These are phyloP conservation scores for Cephalotrichum gorgonifer DNA, from an alignment of 2,329 filamentous ascomycete genomes.

Conservation along the genomic window DNA sequence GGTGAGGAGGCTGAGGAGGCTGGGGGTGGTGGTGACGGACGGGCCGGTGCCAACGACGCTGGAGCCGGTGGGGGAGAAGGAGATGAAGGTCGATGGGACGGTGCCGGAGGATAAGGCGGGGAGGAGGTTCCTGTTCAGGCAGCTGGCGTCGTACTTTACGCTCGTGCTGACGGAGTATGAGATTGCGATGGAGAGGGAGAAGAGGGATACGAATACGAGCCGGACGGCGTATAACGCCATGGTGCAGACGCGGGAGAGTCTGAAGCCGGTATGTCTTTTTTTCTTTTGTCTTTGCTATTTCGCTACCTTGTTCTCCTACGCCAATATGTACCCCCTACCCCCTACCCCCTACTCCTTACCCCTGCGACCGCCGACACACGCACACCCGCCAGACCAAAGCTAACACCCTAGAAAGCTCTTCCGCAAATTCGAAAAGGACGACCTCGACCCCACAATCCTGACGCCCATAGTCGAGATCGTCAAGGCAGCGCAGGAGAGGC, in stretches of 20 bases:
- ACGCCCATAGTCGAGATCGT: slow-evolving; percentile 86
- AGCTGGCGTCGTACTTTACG: slow-evolving; percentile 90
- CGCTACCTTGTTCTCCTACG: too few relatives aligned
- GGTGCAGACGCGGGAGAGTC: slow-evolving; percentile 76
- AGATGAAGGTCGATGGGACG: slow-evolving; percentile 70
- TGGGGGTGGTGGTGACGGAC: slow-evolving; percentile 51
- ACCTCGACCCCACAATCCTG: slow-evolving; percentile 69
- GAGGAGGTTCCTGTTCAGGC: slow-evolving; percentile 66
- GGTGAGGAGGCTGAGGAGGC: slow-evolving; percentile 59
- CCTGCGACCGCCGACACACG: too few relatives aligned
- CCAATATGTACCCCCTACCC: too few relatives aligned
- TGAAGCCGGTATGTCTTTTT: slow-evolving; percentile 54
- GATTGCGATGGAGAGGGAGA: slow-evolving; percentile 58
- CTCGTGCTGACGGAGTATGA: slow-evolving; percentile 92
- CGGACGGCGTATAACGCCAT: slow-evolving; percentile 76
- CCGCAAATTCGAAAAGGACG: slow-evolving; percentile 73
- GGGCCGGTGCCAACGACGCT: slow-evolving; percentile 84
- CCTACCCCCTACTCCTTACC: not conserved
- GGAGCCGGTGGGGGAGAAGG: slow-evolving; percentile 66
- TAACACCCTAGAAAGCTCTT: slow-evolving; percentile 50
- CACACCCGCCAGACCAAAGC: too few relatives aligned
- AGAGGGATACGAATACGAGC: slow-evolving; percentile 59
- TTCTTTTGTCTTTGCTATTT: not conserved
- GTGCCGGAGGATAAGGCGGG: slow-evolving; percentile 55
- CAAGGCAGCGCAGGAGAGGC: slow-evolving; percentile 74